These are phyloP conservation scores for Sporothrix inflata DNA, from an alignment of 2,329 filamentous ascomycete genomes.

Conservation along the genomic window DNA sequence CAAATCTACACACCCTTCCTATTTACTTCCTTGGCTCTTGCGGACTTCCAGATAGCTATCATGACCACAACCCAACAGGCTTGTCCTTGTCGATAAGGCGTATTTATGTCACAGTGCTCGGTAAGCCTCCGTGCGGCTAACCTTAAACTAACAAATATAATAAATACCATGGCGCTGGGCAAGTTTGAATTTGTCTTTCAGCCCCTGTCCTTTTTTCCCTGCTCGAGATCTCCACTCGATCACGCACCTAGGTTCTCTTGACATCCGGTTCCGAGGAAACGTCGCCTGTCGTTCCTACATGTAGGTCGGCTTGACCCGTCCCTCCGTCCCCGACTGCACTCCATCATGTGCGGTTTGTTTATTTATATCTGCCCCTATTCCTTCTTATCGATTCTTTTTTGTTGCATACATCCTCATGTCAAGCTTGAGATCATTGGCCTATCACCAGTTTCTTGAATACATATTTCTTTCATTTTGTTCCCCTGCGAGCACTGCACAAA, in stretches of 20 bases:
- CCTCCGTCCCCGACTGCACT: constrained; percentile 6
- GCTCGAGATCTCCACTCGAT: constrained; percentile 3
- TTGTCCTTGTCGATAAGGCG: not conserved
- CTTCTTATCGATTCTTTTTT: not conserved
- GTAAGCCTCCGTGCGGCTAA: not conserved
- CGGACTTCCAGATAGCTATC: not conserved
- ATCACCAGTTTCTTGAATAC: not conserved
- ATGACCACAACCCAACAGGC: not conserved
- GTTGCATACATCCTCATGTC: not conserved
- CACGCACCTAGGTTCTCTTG: not conserved
- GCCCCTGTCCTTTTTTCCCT: not conserved
- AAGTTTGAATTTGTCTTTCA: not conserved
- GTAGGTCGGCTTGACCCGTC: constrained; percentile 16
- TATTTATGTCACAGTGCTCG: not conserved
- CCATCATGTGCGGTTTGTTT: not conserved
- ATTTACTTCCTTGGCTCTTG: not conserved
- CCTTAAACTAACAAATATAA: not conserved
- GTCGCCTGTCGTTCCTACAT: not conserved
- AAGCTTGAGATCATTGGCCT: not conserved
- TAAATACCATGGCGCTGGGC: not conserved
- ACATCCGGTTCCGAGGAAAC: not conserved
- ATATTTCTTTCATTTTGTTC: not conserved
- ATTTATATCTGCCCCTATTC: not conserved
- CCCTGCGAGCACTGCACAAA: not conserved
- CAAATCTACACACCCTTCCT: not conserved